Percentiles rank a stretch among this genome's conserved stretches.
These are phyloP conservation scores for Vigna hirtella DNA, from an alignment of 306 rosid species.

Conservation along the genomic window DNA sequence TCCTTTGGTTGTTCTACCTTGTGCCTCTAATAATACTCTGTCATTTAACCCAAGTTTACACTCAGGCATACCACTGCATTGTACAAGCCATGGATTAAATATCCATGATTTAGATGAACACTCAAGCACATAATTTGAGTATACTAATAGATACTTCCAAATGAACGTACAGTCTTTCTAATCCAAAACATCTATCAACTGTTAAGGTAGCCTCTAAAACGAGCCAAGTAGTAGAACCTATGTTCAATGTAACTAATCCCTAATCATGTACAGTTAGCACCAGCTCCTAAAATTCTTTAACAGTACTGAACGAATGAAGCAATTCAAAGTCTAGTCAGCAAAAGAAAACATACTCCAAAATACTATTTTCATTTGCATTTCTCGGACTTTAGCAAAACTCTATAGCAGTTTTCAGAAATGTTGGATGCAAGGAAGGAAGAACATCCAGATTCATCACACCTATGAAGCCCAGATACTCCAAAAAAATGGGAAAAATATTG, in stretches of 20 bases:
- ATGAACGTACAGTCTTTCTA: neutral
- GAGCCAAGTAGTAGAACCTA: conserved; percentile 27
- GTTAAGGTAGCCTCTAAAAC: conserved; percentile 26
- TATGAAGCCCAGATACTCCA: no score
- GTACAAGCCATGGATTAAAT: conserved; percentile 42
- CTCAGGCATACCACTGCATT: conserved; percentile 96
- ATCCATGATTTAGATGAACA: conserved; percentile 36
- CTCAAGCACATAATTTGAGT: conserved; percentile 12
- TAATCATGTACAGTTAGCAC: conserved; percentile 12
- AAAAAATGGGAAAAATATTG: no score
- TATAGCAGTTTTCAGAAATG: neutral
- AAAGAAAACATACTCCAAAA: conserved; percentile 26
- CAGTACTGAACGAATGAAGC: conserved; percentile 8
- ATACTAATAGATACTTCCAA: conserved; percentile 33
- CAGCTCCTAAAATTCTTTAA: conserved; percentile 17
- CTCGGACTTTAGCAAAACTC: neutral
- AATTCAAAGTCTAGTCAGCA: conserved; percentile 26
- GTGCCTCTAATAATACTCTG: conserved; percentile 88
- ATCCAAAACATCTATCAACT: conserved; percentile 24
- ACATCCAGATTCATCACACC: neutral
- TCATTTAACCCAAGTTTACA: conserved; percentile 94
- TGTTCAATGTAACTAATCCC: neutral
- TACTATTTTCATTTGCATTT: conserved; percentile 23
- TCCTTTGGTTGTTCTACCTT: conserved; percentile 95
- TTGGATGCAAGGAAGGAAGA: neutral